Evolutionary conservation across 1,139 yeast species (phyloP).

Genomic region (Sugiyamaella castrensis): DNA sequence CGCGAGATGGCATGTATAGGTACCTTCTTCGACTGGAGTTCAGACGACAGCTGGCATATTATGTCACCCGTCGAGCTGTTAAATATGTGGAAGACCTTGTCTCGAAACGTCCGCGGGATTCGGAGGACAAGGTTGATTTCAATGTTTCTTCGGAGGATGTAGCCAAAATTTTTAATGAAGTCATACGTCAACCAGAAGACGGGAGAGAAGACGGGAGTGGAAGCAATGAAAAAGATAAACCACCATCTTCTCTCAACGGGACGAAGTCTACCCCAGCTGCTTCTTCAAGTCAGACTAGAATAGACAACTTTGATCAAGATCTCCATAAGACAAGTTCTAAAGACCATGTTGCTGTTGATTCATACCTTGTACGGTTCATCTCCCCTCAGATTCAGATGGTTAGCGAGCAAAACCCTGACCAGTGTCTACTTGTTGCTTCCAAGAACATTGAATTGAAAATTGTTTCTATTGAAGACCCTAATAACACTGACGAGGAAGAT

Average conservation of each 20-base stretch:
- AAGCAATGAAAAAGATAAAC: not conserved
- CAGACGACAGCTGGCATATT: constrained; percentile 56
- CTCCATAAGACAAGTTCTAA: constrained; percentile 43
- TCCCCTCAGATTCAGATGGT: constrained; percentile 87
- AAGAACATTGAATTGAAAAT: constrained; percentile 69
- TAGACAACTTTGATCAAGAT: constrained; percentile 51
- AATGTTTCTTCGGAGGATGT: constrained; percentile 14
- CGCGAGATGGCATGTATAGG: constrained; percentile 59
- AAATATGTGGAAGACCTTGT: constrained; percentile 56
- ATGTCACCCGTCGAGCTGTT: constrained; percentile 68
- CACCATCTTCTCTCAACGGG: no score
- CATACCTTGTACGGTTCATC: constrained; percentile 65
- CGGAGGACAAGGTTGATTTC: constrained; percentile 7
- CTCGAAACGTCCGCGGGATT: not conserved
- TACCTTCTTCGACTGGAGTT: constrained; percentile 62
- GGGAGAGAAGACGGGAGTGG: no score
- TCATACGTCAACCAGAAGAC: not conserved
- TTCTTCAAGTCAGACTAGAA: constrained; percentile 29
- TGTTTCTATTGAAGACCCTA: constrained; percentile 51
- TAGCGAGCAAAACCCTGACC: constrained; percentile 58
- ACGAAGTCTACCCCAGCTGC: constrained; percentile 2
- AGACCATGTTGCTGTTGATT: constrained; percentile 52
- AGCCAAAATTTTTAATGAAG: constrained; percentile 12
- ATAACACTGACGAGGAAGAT: constrained; percentile 49
- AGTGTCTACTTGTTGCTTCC: constrained; percentile 68